A percentile compares a stretch with the other conserved stretches of the same genome.
phyloP scores from a whole-genome alignment of 2,329 filamentous ascomycete genomes.

The Phoma sp. region DNA sequence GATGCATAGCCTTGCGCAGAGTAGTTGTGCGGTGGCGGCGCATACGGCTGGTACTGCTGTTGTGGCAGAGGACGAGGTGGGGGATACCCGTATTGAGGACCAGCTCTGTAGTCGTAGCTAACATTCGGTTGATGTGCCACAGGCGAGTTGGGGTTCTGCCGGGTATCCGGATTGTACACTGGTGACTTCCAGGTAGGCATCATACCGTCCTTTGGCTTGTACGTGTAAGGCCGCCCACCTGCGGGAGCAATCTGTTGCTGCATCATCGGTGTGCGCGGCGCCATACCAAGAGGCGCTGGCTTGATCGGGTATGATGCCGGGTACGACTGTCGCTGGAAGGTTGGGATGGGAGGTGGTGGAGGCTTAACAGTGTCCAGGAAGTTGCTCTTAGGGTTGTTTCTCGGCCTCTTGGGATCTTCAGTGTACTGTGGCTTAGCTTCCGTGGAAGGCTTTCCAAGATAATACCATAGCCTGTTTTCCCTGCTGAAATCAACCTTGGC shows the following conservation, averaged over 20 bases:
- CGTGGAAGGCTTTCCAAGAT: constrained; percentile 84
- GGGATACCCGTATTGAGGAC: constrained; percentile 33
- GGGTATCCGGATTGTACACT: constrained; percentile 43
- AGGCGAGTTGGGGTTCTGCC: constrained; percentile 48
- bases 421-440: constrained; percentile 93
- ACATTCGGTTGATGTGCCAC: constrained; percentile 50
- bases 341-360: constrained; percentile 42
- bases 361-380: constrained; percentile 72
- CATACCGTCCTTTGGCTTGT: constrained; percentile 43
- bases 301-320: constrained; percentile 55
- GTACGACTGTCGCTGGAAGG: constrained; percentile 39
- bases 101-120: constrained; percentile 42
- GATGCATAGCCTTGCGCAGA: constrained; percentile 34
- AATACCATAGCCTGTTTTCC: constrained; percentile 83
- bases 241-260: constrained; percentile 34
- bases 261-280: constrained; percentile 40
- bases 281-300: constrained; percentile 46
- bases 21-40: constrained; percentile 33
- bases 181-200: constrained; percentile 38
- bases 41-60: constrained; percentile 37
- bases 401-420: constrained; percentile 70
- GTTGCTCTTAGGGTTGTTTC: constrained; percentile 73
- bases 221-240: constrained; percentile 37
- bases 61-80: constrained; percentile 26
- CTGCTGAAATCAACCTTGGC: constrained; percentile 75